Evolutionary conservation across 148 eudicot genomes (phyloP).

Genomic region (Simmondsia chinensis): DNA sequence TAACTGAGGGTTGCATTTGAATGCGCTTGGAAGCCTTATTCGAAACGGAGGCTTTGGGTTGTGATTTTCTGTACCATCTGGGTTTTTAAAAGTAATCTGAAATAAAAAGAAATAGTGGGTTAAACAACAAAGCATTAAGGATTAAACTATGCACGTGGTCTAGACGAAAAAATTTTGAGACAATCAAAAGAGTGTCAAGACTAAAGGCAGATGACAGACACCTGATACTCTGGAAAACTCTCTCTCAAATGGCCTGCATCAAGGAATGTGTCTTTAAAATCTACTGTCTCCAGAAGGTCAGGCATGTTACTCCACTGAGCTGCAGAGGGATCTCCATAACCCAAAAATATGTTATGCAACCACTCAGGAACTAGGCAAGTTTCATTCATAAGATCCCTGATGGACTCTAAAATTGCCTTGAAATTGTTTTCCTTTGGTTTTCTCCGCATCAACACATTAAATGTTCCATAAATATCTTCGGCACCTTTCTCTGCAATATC

Average conservation of each 20-base stretch:
- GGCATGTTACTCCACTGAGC: conserved; percentile 98
- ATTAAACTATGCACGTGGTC: background rate
- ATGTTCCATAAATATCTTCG: conserved; percentile 87
- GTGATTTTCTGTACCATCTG: conserved; percentile 69
- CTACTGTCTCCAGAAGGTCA: conserved; percentile 74
- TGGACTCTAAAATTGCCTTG: conserved; percentile 95
- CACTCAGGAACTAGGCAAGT: conserved; percentile 98
- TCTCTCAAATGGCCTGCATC: conserved; percentile 77
- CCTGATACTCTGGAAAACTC: conserved; percentile 74
- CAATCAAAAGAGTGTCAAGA: background rate
- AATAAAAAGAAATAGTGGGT: conserved; percentile 7
- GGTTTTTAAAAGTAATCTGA: conserved; percentile 60
- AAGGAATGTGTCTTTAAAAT: conserved; percentile 91
- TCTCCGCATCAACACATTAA: conserved; percentile 88
- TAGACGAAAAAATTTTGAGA: background rate
- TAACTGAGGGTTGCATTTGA: conserved; percentile 46
- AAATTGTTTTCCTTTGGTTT: conserved; percentile 98
- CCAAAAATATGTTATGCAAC: conserved; percentile 96
- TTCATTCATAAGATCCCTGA: conserved; percentile 98
- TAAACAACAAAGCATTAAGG: background rate
- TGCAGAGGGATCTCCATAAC: conserved; percentile 96
- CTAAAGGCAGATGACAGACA: conserved; percentile 15
- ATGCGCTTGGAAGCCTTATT: conserved; percentile 57
- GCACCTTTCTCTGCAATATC: conserved; percentile 95
- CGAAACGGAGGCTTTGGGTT: conserved; percentile 72